Evolutionary conservation across 1,284 basidiomycete genomes (phyloP).

Genomic region (Caloboletus firmus): DNA sequence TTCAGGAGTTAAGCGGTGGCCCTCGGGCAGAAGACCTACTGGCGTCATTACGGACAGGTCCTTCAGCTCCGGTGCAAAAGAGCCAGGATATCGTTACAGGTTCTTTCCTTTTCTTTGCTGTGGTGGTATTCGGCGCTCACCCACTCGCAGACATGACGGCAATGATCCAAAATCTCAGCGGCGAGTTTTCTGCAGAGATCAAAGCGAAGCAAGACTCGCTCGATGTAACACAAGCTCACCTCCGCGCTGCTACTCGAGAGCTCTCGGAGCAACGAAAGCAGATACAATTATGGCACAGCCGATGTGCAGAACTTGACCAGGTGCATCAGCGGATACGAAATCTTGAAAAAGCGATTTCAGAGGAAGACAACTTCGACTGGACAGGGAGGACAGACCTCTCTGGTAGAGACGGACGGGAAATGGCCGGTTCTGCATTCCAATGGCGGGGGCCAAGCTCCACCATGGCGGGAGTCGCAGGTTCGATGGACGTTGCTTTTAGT

Average conservation of each 20-base stretch:
- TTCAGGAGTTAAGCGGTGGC: constrained; percentile 66
- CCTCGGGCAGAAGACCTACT: constrained; percentile 76
- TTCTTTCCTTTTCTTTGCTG: constrained; percentile 34
- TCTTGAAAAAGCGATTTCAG: constrained; percentile 72
- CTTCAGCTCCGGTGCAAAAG: constrained; percentile 77
- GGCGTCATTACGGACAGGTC: constrained; percentile 64
- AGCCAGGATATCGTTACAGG: constrained; percentile 89
- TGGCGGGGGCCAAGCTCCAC: constrained; percentile 66
- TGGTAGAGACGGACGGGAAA: constrained; percentile 50
- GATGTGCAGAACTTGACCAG: constrained; percentile 76
- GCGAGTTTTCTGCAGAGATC: constrained; percentile 83
- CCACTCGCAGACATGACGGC: constrained; percentile 68
- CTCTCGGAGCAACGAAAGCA: constrained; percentile 88
- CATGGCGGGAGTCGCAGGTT: constrained; percentile 51
- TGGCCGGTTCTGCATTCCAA: constrained; percentile 58
- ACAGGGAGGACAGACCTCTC: constrained; percentile 76
- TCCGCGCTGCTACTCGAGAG: constrained; percentile 87
- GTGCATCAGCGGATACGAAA: constrained; percentile 76
- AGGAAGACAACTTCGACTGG: constrained; percentile 85
- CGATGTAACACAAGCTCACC: constrained; percentile 81
- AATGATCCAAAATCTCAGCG: constrained; percentile 77
- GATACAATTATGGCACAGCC: constrained; percentile 70
- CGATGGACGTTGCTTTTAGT: constrained; percentile 59
- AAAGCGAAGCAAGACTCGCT: constrained; percentile 85
- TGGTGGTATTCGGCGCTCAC: constrained; percentile 6